phyloP scores from a whole-genome alignment of 257 asterid species.

The Plectranthus barbatus region DNA sequence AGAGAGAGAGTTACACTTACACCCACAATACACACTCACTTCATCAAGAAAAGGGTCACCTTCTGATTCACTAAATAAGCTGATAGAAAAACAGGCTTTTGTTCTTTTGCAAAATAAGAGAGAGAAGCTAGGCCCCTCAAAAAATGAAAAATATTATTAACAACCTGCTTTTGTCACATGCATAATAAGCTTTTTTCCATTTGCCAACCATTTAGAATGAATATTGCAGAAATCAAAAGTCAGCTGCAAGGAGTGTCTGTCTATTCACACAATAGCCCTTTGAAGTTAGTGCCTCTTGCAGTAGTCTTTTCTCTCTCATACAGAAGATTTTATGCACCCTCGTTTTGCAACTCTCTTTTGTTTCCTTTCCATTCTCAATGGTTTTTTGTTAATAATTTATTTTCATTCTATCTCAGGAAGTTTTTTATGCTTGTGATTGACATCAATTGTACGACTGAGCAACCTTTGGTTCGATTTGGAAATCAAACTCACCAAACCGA shows the following conservation, averaged over 20 bases:
- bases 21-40: too few relatives aligned
- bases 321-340: not conserved
- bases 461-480: too few relatives aligned
- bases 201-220: not conserved
- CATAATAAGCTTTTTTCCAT: conserved; percentile 14
- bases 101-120: conserved; percentile 15
- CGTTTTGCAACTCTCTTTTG: not conserved
- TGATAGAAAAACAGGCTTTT: conserved; percentile 8
- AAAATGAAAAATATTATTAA: conserved; percentile 20
- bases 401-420: not conserved
- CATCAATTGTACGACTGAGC: too few relatives aligned
- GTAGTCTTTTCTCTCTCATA: too few relatives aligned
- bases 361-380: too few relatives aligned
- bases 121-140: conserved; percentile 12
- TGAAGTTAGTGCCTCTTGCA: not conserved
- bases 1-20: not conserved
- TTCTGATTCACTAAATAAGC: conserved; percentile 4
- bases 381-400: too few relatives aligned
- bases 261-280: not conserved
- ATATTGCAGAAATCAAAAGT: not conserved
- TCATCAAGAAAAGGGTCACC: conserved; percentile 17
- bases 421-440: too few relatives aligned
- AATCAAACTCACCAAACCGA: too few relatives aligned
- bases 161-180: conserved; percentile 42
- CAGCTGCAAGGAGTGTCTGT: not conserved